Evolutionary conservation across 768 basidiomycete species (phyloP).

Genomic region (Crucibulum laeve): DNA sequence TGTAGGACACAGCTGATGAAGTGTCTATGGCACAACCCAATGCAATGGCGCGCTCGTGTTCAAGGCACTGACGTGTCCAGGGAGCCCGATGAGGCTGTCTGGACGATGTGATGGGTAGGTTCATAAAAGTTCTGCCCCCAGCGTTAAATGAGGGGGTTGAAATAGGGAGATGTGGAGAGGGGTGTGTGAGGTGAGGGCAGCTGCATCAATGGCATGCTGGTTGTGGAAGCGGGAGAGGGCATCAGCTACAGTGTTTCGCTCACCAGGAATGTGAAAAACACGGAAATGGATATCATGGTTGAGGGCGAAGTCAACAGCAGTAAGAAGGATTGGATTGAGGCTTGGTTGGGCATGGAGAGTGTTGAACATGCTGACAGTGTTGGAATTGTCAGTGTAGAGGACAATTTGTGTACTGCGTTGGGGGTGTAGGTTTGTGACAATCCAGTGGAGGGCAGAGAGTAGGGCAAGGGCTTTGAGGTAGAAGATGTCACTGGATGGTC

Average conservation of each 20-base stretch:
- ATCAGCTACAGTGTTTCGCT: constrained; percentile 14
- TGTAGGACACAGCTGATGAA: no score
- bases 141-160: constrained; percentile 7
- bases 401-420: constrained; percentile 4
- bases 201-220: no score
- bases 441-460: constrained; percentile 13
- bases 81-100: constrained; percentile 25
- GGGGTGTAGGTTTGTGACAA: not conserved
- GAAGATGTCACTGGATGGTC: constrained; percentile 13
- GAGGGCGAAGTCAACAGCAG: constrained; percentile 11
- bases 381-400: constrained; percentile 18
- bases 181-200: not conserved
- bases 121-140: constrained; percentile 6
- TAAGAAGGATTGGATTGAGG: constrained; percentile 15
- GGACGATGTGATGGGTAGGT: constrained; percentile 5
- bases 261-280: constrained; percentile 12
- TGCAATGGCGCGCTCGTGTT: constrained; percentile 18
- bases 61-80: constrained; percentile 30
- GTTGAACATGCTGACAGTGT: constrained; percentile 18
- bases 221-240: constrained; percentile 12
- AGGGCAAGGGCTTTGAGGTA: constrained; percentile 21
- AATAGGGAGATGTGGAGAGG: constrained; percentile 1
- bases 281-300: constrained; percentile 6
- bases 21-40: constrained; percentile 20
- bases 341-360: constrained; percentile 2